Evolutionary conservation across 257 asterid genomes (phyloP).

Genomic region (Rhazya stricta): DNA sequence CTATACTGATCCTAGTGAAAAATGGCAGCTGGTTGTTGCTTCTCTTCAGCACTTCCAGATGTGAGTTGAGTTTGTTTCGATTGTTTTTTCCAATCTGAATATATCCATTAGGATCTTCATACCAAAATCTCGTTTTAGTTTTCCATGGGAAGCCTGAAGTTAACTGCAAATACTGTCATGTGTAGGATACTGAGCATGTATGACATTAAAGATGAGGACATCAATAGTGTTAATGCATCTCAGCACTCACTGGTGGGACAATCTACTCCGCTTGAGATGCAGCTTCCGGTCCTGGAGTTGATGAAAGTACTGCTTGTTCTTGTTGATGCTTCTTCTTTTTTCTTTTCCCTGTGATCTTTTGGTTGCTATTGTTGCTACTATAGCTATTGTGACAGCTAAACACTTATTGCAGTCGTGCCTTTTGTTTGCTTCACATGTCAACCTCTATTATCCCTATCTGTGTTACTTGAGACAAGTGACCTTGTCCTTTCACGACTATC

Average conservation of each 20-base stretch:
- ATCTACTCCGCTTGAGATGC: slow-evolving; percentile 55
- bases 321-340: slow-evolving; percentile 5
- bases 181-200: slow-evolving; percentile 92
- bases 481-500: not conserved
- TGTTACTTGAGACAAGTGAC: not conserved
- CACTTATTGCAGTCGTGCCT: not conserved
- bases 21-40: slow-evolving; percentile 88
- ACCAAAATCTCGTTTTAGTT: not conserved
- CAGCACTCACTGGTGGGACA: slow-evolving; percentile 52
- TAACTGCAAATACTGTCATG: slow-evolving; percentile 21
- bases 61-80: slow-evolving; percentile 38
- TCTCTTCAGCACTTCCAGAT: slow-evolving; percentile 84
- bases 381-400: slow-evolving; percentile 7
- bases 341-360: not conserved
- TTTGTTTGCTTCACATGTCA: not conserved
- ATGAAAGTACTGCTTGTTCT: slow-evolving; percentile 58
- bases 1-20: slow-evolving; percentile 82
- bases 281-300: slow-evolving; percentile 78
- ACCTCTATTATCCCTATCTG: not conserved
- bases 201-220: slow-evolving; percentile 71
- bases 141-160: slow-evolving; percentile 12
- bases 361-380: slow-evolving; percentile 3
- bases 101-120: slow-evolving; percentile 2
- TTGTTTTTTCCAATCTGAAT: not conserved
- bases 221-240: slow-evolving; percentile 60